A percentile compares a stretch with the other conserved stretches of the same genome.
These are phyloP conservation scores for Hericium alpestre DNA, from an alignment of 768 basidiomycete genomes.

Conservation along the genomic window DNA sequence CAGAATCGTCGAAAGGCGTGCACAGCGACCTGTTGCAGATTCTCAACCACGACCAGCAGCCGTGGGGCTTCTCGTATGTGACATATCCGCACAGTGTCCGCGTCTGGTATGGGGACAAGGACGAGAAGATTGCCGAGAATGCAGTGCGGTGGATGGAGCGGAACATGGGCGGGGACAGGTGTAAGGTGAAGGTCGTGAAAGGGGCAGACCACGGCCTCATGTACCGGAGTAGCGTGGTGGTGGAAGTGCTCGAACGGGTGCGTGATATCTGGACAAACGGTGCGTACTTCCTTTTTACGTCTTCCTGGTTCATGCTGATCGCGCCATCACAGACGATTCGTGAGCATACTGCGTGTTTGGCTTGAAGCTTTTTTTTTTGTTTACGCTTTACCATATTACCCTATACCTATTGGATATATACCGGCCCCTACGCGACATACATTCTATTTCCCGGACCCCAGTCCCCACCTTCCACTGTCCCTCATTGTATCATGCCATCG, in stretches of 20 bases:
- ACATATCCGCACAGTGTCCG: constrained; percentile 66
- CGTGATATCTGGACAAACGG: constrained; percentile 32
- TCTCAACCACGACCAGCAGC: constrained; percentile 77
- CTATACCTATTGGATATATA: constrained; percentile 2
- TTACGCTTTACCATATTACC: background rate
- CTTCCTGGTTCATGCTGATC: background rate
- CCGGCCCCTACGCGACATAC: background rate
- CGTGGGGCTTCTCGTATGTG: constrained; percentile 85
- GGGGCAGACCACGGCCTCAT: constrained; percentile 90
- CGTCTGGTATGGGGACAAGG: constrained; percentile 89
- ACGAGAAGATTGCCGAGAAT: constrained; percentile 88
- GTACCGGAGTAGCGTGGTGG: constrained; percentile 81
- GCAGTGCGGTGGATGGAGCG: constrained; percentile 90
- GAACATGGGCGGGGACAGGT: constrained; percentile 64
- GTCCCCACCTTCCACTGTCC: background rate
- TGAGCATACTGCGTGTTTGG: background rate
- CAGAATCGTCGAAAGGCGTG: constrained; percentile 85
- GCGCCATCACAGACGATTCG: background rate
- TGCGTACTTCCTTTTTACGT: background rate
- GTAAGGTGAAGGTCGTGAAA: constrained; percentile 70
- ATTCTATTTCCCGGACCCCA: background rate
- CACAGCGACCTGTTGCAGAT: constrained; percentile 88
- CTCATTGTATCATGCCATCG: background rate
- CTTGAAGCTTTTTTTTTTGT: background rate
- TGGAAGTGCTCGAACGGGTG: constrained; percentile 72